phyloP scores from a whole-genome alignment of 1,284 basidiomycete species.

The Phlebopus sp. region DNA sequence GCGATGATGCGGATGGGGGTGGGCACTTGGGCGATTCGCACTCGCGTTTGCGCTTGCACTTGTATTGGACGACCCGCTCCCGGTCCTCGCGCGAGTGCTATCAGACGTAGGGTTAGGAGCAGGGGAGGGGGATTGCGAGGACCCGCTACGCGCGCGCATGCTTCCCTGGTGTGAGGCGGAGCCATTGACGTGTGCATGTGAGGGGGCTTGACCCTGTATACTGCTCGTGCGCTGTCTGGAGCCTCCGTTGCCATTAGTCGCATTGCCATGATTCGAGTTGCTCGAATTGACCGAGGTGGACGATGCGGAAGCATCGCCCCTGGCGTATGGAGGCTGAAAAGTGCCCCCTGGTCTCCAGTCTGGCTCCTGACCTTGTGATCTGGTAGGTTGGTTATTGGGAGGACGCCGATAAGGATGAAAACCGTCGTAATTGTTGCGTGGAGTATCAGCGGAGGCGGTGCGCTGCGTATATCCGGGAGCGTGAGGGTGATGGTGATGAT shows the following conservation, averaged over 20 bases:
- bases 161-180: constrained; percentile 32
- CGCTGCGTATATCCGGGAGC: constrained; percentile 35
- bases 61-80: constrained; percentile 38
- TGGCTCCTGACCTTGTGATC: constrained; percentile 33
- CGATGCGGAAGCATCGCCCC: constrained; percentile 71
- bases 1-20: constrained; percentile 40
- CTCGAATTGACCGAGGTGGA: constrained; percentile 72
- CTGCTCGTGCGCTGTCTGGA: constrained; percentile 63
- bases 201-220: constrained; percentile 44
- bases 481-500: constrained; percentile 40
- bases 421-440: constrained; percentile 50
- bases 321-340: constrained; percentile 65
- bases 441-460: constrained; percentile 28
- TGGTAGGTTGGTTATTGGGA: constrained; percentile 34
- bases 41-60: constrained; percentile 25
- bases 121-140: constrained; percentile 19
- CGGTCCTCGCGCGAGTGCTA: constrained; percentile 39
- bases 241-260: constrained; percentile 14
- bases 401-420: constrained; percentile 83
- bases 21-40: constrained; percentile 34
- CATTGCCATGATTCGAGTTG: constrained; percentile 39
- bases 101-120: constrained; percentile 18
- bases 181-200: constrained; percentile 37
- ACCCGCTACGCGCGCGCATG: constrained; percentile 32
- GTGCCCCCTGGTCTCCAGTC: constrained; percentile 51